phyloP scores from a whole-genome alignment of 352 stramenopile species.

The Pythium utonaiense region DNA sequence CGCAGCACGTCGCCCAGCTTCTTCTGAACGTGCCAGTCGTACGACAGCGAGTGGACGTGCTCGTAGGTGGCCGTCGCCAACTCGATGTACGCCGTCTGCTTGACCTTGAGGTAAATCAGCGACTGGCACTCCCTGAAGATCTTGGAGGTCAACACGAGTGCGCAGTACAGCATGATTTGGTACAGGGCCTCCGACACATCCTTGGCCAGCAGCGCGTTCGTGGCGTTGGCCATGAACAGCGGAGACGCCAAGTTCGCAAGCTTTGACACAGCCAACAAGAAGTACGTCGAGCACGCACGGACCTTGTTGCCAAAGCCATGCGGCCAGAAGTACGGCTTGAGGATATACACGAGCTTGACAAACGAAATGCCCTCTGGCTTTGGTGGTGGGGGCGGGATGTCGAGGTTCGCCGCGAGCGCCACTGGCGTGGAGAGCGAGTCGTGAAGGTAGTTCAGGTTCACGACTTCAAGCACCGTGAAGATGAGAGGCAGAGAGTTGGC shows the following conservation, averaged over 20 bases:
- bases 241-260: constrained; percentile 89
- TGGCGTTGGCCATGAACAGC: constrained; percentile 92
- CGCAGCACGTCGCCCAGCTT: constrained; percentile 96
- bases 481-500: constrained; percentile 82
- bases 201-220: constrained; percentile 85
- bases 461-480: constrained; percentile 80
- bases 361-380: constrained; percentile 68
- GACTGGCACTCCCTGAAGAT: constrained; percentile 95
- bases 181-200: constrained; percentile 43
- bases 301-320: constrained; percentile 67
- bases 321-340: constrained; percentile 87
- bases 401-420: constrained; percentile 23
- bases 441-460: constrained; percentile 69
- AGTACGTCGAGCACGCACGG: constrained; percentile 89
- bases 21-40: constrained; percentile 98
- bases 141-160: constrained; percentile 83
- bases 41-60: constrained; percentile 94
- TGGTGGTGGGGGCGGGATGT: constrained; percentile 19
- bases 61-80: constrained; percentile 94
- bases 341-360: constrained; percentile 80
- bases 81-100: constrained; percentile 98
- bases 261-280: constrained; percentile 92
- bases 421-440: constrained; percentile 44
- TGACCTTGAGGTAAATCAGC: constrained; percentile 94
- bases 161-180: constrained; percentile 74